Evolutionary conservation across 225 moss, liverwort and hornwort species (phyloP), one percentile per base, ranked within the genome.

Genomic region (Climacium dendroides): DNA sequence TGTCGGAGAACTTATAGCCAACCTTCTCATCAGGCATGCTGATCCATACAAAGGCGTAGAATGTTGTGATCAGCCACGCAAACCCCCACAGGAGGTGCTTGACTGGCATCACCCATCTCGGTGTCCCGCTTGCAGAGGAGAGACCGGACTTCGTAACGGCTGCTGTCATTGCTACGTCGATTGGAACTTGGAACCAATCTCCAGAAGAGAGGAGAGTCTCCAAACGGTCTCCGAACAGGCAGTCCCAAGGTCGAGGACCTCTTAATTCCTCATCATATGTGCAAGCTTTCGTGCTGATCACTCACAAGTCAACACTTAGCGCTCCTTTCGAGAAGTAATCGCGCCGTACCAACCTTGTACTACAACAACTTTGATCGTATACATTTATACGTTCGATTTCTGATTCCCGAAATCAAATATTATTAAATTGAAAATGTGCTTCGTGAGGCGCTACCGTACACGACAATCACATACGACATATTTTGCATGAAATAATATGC

Each of bases 1-100:
- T 87, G 83, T 72, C 12, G 35, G 15, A 85, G 72, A 78, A 87
- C 14, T 60, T 87, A 0, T 72, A n/a, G 50, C 91, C 91, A 74
- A 87, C 79, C 73, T 73, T 81, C 57, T 8, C 12, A 3, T 25
- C 57, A 4, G 91, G 89, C 85, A 10, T 10, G 13, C 7, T 50
- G 50, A 50, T 50, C 50, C 50, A 50, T 14, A 50, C 50, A 15
- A 50, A 50, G 50, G 50, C 50, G 14, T 15, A 50, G 50, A 50
- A 50, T 50, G 50, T 15, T 50, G 50, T 50, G 50, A 50, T 50
- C 50, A 50, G 50, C 50, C 50, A 87, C 50, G 66, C 29, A 28
- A 91, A 48, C 18, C 59, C 82, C 91, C 91, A 87, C 30, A 87
- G 61, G 19, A 87, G 52, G 57, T 82, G n/a, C 72, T 91, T 89